Conservation (phyloP, 768 basidiomycete genomes). For the Auricularia sp. region DNA sequence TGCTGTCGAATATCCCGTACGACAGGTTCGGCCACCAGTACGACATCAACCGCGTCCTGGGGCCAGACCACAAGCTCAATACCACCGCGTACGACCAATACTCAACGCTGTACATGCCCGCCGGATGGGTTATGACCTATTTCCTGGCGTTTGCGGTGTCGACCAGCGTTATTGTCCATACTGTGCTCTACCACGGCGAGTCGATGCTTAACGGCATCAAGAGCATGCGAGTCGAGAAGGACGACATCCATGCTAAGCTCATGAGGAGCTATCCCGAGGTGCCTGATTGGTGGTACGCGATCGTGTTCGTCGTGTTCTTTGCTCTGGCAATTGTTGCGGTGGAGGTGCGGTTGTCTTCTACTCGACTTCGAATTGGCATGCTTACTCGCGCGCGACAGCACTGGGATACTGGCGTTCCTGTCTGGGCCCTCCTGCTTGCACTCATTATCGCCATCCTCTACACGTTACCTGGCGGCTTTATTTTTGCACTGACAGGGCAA, state of each 20-base stretch:
- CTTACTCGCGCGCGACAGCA: conserved; percentile 15
- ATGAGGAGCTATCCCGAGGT: conserved; percentile 36
- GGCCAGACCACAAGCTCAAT: conserved; percentile 22
- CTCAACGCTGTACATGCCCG: conserved; percentile 35
- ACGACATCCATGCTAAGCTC: conserved; percentile 37
- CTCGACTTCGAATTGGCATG: neutral
- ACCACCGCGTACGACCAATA: conserved; percentile 30
- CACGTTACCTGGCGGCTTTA: conserved; percentile 31
- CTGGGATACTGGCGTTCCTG: conserved; percentile 29
- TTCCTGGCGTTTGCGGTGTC: conserved; percentile 29
- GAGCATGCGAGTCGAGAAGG: conserved; percentile 25
- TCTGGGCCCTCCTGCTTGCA: conserved; percentile 30
- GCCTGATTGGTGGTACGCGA: conserved; percentile 25
- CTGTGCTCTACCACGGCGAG: conserved; percentile 31
- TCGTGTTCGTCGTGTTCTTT: conserved; percentile 21
- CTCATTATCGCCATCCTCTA: conserved; percentile 29
- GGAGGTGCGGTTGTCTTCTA: conserved; percentile 14
- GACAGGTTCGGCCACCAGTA: conserved; percentile 33
- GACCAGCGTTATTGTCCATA: conserved; percentile 32
- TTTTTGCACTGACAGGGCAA: conserved; percentile 32
- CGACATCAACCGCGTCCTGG: conserved; percentile 28
- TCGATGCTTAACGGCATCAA: conserved; percentile 22
- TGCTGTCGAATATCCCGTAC: conserved; percentile 25
- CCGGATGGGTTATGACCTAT: conserved; percentile 31
- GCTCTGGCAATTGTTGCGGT: conserved; percentile 25